Evolutionary conservation across 352 stramenopile species (phyloP), one percentile per base, ranked within the genome.

Genomic region (Detonula confervacea): DNA sequence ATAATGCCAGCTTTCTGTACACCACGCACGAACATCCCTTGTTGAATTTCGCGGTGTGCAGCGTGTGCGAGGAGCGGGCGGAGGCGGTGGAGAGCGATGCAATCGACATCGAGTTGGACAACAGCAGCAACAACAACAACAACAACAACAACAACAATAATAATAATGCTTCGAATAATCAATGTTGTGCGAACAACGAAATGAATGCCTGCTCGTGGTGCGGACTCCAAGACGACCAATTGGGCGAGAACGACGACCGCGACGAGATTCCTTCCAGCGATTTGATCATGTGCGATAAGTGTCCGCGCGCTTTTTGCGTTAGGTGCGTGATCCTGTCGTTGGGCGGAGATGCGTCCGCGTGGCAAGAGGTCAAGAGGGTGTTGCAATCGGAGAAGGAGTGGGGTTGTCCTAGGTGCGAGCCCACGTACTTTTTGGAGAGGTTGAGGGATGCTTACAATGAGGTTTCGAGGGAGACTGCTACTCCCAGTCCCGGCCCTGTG

Each of bases 21-120:
- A 67, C 77, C 0, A 80, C 74, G 8, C 86, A 91, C 59, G 60
- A 75, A 68, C 86, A 91, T 66, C 86, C 86, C 9, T 51, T 84
- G 0, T 67, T 91, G 2, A 47, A 73, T 16, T 62, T 91, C 25
- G 49, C 77, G 4, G 73, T 83, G 1, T 91, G 86, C 63, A 70
- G 49, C 27, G 64, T 86, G 7, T 91, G 86, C 42, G 54, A 59
- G 11, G 84, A 90, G 61, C 39, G 51, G 5, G 75, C 71, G 22
- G 57, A 77, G 37, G 46, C 51, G 5, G 64, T 80, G 0, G 80
- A 87, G 44, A 55, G 27, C 0, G 47, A 78, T 12, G 61, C 73
- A 12, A 22, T 80, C 9, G 62, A 71, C 22, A 24, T 59, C 18
- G 54, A 59, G 35, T 20, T 70, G n/a, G n/a, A n/a, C n/a, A n/a